phyloP scores from a whole-genome alignment of 2,329 filamentous ascomycete genomes.

The Daldinia eschscholtzii region DNA sequence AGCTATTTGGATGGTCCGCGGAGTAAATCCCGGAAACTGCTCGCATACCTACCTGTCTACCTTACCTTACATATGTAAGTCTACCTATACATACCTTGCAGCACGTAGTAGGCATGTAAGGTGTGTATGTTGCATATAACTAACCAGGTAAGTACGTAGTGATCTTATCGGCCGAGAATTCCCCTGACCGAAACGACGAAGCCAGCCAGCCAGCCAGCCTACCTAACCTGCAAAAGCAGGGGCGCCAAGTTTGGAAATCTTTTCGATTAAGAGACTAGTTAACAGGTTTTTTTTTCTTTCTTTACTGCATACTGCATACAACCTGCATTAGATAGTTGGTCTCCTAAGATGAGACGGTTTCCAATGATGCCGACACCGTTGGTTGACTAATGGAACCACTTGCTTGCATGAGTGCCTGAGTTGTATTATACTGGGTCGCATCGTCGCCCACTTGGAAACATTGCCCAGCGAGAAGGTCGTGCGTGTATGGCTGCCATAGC shows the following conservation, averaged over 20 bases:
- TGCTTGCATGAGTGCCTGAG: constrained; percentile 7
- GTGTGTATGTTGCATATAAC: background rate
- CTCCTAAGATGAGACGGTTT: background rate
- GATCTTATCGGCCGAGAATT: background rate
- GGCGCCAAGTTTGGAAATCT: background rate
- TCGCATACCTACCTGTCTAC: background rate
- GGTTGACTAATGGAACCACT: background rate
- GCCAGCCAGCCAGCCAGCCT: too few species aligned
- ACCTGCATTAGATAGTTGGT: constrained; percentile 1
- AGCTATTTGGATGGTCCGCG: constrained; percentile 6
- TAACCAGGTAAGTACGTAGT: background rate
- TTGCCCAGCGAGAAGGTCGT: background rate
- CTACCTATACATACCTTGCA: background rate
- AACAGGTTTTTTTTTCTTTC: background rate
- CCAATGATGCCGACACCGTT: background rate
- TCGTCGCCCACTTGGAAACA: constrained; percentile 3
- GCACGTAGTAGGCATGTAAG: background rate
- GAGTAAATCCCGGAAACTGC: constrained; percentile 2
- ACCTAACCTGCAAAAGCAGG: background rate
- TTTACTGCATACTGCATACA: background rate
- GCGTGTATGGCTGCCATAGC: background rate
- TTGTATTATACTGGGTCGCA: background rate
- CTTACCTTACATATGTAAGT: background rate
- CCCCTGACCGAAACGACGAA: background rate
- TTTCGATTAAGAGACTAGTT: background rate